A percentile compares a stretch with the other conserved stretches of the same genome.
These are phyloP conservation scores for Aeminium ludgeri DNA, from an alignment of 495 filamentous ascomycete genomes.

Conservation along the genomic window DNA sequence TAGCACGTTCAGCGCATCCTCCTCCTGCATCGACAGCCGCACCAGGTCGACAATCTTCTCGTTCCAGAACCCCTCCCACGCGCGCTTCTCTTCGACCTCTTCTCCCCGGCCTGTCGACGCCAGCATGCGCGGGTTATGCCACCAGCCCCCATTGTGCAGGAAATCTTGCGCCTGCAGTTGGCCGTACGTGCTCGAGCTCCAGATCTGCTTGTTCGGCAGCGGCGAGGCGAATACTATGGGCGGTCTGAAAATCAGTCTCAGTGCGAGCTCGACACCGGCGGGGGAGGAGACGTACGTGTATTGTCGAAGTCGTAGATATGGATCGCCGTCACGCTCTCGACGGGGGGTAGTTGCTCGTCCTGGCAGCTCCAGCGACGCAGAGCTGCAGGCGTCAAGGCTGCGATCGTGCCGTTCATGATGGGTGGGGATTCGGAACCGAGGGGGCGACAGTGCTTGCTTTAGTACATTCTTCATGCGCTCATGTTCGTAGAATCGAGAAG, in stretches of 20 bases:
- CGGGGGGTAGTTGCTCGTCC: conserved; percentile 55
- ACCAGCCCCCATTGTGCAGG: conserved; percentile 86
- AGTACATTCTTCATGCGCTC: no score
- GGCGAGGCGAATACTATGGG: conserved; percentile 70
- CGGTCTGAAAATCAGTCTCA: neutral
- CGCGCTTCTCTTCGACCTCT: conserved; percentile 64
- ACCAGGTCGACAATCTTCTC: conserved; percentile 72
- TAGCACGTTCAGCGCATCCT: conserved; percentile 71
- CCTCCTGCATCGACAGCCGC: conserved; percentile 64
- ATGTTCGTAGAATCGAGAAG: no score
- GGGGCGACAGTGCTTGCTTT: neutral
- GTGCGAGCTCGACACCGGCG: neutral
- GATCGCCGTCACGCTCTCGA: conserved; percentile 54
- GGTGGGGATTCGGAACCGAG: neutral
- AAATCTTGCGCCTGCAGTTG: conserved; percentile 55
- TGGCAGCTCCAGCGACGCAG: conserved; percentile 68
- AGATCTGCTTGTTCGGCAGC: conserved; percentile 74
- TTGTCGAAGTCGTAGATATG: conserved; percentile 99
- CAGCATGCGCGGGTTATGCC: conserved; percentile 81
- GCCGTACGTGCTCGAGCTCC: conserved; percentile 60
- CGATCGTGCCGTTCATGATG: conserved; percentile 5
- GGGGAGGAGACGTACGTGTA: conserved; percentile 45
- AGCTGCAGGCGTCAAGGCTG: conserved; percentile 51
- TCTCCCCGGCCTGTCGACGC: conserved; percentile 71
- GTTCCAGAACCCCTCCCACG: conserved; percentile 96